Conservation (phyloP, 495 filamentous ascomycete genomes). For the Penicillium subrubescens region DNA sequence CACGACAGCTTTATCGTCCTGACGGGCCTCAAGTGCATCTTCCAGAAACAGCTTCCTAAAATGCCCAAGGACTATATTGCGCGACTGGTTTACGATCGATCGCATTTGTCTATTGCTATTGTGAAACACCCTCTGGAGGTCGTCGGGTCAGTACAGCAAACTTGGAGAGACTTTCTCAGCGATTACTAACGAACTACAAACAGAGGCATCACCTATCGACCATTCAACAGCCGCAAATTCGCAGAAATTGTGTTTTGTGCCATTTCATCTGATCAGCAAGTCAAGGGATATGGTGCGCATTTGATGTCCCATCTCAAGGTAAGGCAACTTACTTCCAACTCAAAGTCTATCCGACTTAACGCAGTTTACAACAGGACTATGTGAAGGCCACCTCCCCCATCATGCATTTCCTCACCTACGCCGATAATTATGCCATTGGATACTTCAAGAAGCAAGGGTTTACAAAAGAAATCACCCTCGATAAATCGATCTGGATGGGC, state of each 20-base stretch:
- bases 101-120: conserved; percentile 94
- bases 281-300: conserved; percentile 97
- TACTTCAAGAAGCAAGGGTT: conserved; percentile 99
- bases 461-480: conserved; percentile 95
- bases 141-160: conserved; percentile 61
- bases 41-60: conserved; percentile 97
- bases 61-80: conserved; percentile 99
- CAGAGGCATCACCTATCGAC: conserved; percentile 93
- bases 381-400: conserved; percentile 95
- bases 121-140: conserved; percentile 96
- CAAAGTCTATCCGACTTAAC: conserved; percentile 14
- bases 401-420: conserved; percentile 98
- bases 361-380: conserved; percentile 62
- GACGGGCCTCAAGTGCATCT: conserved; percentile 95
- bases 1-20: conserved; percentile 91
- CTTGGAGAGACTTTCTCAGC: background rate
- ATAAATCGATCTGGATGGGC: conserved; percentile 93
- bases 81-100: conserved; percentile 93
- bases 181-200: conserved; percentile 19
- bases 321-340: background rate
- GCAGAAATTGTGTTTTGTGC: conserved; percentile 99
- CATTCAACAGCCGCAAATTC: conserved; percentile 90
- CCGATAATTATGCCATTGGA: conserved; percentile 98
- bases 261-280: conserved; percentile 96
- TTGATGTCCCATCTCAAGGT: conserved; percentile 95